Conservation (phyloP, 2,329 filamentous ascomycete genomes). For the Colletotrichum somersetense region DNA sequence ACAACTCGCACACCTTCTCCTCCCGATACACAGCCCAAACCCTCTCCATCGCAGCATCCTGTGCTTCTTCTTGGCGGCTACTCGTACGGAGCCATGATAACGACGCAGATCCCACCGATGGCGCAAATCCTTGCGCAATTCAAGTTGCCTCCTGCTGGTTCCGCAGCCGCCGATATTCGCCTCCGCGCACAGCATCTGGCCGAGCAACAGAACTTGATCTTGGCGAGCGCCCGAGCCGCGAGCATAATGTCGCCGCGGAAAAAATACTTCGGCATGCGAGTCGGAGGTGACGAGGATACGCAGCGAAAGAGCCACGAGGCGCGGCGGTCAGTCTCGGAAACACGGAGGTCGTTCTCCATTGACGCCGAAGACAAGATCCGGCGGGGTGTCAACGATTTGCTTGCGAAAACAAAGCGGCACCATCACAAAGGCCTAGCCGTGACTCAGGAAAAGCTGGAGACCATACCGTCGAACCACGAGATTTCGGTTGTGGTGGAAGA, state of each 20-base stretch:
- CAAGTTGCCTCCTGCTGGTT: slow-evolving; percentile 62
- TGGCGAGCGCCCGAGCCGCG: slow-evolving; percentile 52
- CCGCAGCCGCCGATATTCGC: slow-evolving; percentile 76
- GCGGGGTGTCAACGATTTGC: slow-evolving; percentile 61
- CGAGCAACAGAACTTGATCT: slow-evolving; percentile 67
- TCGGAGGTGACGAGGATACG: slow-evolving; percentile 63
- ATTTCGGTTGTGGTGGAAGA: slow-evolving; percentile 48
- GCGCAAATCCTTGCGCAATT: slow-evolving; percentile 72
- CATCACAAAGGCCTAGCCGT: slow-evolving; percentile 40
- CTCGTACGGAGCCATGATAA: slow-evolving; percentile 90
- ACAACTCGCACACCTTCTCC: slow-evolving; percentile 18
- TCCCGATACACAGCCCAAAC: slow-evolving; percentile 22
- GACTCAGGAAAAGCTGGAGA: slow-evolving; percentile 38
- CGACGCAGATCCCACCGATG: slow-evolving; percentile 77
- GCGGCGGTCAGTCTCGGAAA: slow-evolving; percentile 55
- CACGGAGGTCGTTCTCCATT: slow-evolving; percentile 52
- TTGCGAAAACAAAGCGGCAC: slow-evolving; percentile 55
- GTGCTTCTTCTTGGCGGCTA: slow-evolving; percentile 80
- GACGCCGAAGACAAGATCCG: slow-evolving; percentile 63
- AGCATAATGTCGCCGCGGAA: slow-evolving; percentile 46
- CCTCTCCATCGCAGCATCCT: slow-evolving; percentile 43
- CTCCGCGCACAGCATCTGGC: slow-evolving; percentile 78
- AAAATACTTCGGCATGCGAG: slow-evolving; percentile 56
- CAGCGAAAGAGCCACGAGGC: slow-evolving; percentile 57
- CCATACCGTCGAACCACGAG: slow-evolving; percentile 42